Percentiles rank a stretch among this genome's conserved stretches.
These are phyloP conservation scores for Myochromella boudieri DNA, from an alignment of 768 basidiomycete genomes.

Conservation along the genomic window DNA sequence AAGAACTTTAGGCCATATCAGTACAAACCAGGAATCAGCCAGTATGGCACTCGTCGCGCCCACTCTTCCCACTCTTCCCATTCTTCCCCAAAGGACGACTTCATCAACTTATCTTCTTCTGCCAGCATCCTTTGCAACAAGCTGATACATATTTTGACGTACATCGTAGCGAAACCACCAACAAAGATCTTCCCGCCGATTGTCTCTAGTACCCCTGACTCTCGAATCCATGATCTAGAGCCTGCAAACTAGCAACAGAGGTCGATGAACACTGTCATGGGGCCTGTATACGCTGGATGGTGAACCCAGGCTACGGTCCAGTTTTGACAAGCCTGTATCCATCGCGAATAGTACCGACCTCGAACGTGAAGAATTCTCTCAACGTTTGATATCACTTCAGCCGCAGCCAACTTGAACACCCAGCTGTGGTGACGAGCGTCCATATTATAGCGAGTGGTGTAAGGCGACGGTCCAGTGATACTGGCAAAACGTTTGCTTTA, in stretches of 20 bases:
- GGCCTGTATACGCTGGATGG: constrained; percentile 34
- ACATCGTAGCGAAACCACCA: background rate
- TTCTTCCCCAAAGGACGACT: constrained; percentile 11
- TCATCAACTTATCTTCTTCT: constrained; percentile 14
- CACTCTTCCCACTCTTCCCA: constrained; percentile 21
- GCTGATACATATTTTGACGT: background rate
- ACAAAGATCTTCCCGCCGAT: background rate
- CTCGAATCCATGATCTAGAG: constrained; percentile 4
- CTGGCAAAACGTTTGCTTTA: too few relatives aligned
- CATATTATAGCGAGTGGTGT: constrained; percentile 30
- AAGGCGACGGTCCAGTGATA: constrained; percentile 13
- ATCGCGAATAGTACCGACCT: constrained; percentile 33
- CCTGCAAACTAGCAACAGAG: constrained; percentile 5
- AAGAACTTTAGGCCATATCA: too few relatives aligned
- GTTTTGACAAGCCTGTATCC: constrained; percentile 35
- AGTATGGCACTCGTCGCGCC: constrained; percentile 14
- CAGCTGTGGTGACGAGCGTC: constrained; percentile 22
- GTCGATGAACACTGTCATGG: constrained; percentile 1
- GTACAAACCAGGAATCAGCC: constrained; percentile 10
- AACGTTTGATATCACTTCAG: constrained; percentile 35
- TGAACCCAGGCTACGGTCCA: constrained; percentile 41
- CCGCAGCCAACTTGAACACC: constrained; percentile 33
- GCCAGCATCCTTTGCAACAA: constrained; percentile 9
- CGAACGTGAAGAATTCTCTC: constrained; percentile 38
- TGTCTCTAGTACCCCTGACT: constrained; percentile 5